Base-by-base conservation (phyloP, 2,329 filamentous ascomycete genomes). In the Gremmenia infestans region DNA sequence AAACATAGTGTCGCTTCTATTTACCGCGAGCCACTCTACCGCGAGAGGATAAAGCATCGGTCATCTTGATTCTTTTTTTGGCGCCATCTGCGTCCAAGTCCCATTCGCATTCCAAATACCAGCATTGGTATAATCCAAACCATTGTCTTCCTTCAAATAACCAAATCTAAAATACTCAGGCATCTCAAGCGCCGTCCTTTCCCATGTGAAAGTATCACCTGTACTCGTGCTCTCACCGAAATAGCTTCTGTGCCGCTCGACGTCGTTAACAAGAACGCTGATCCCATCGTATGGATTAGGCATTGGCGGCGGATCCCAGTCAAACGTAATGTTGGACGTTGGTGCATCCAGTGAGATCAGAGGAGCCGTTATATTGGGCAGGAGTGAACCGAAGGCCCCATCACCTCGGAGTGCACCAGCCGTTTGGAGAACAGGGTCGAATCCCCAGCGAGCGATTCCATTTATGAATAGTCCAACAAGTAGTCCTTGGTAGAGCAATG, bases 401-500 rank as follows among this genome's bases (percentile, higher is more conserved):
- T 32, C 28, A 32, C 28, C 28, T 32, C 28, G 28, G 28, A 32
- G 28, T 9, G 28, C 28, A 32, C 28, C 79, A 0, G 88, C 82
- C 0, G 94, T 97, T 72, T 97, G 87, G n/a, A 97, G 80, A 49
- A 97, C 83, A 1, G 87, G 81, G 59, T 90, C 92, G 70, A 96
- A 97, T 0, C 91, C 92, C 94, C 94, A 97, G 46, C 93, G 82
- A 4, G 92, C 92, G 57, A 94, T 85, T 50, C 94, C 93, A 69
- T 97, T 97, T 73, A 97, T 86, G 71, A 97, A 97, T 0, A 97
- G 79, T 0, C 94, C 94, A 7, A 97, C 76, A 0, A 99, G 78
- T 1, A 99, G 76, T 11, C 94, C 94, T 71, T 97, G 93, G 68
- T 93, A 97, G 2, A 96, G 72, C 11, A 97, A 76, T 0, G 86